Percentiles rank a stretch among this genome's conserved stretches.
Evolutionary conservation across 495 filamentous ascomycete genomes (phyloP).

Genomic region (Aspergillus saccharolyticus): DNA sequence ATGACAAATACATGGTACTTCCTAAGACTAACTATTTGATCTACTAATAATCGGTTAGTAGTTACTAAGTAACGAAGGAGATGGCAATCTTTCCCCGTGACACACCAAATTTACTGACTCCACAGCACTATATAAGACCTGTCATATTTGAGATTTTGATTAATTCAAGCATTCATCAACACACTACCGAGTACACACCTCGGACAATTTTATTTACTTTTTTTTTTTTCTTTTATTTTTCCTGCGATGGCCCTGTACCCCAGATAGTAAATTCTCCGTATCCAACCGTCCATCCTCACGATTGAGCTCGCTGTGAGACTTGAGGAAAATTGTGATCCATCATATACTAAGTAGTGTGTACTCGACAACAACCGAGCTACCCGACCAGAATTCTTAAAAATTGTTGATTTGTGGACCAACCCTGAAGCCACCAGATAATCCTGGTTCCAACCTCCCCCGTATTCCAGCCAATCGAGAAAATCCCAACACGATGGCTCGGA

Average conservation of each 20-base stretch:
- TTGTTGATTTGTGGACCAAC: too few relatives aligned
- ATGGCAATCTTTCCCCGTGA: neutral
- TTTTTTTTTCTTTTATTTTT: neutral
- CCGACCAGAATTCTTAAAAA: neutral
- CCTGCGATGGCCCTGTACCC: neutral
- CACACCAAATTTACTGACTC: too few relatives aligned
- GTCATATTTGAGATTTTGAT: neutral
- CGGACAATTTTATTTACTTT: neutral
- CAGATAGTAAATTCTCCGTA: neutral
- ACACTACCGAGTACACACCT: too few relatives aligned
- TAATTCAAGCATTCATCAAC: neutral
- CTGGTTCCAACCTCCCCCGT: neutral
- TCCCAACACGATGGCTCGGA: neutral
- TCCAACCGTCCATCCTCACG: neutral
- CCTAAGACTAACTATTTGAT: too few relatives aligned
- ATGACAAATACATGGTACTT: neutral
- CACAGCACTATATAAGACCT: too few relatives aligned
- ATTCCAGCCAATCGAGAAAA: neutral
- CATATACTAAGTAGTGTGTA: too few relatives aligned
- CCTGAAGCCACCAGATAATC: too few relatives aligned
- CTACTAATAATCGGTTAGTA: neutral
- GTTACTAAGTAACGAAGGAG: neutral
- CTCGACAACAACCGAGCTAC: neutral
- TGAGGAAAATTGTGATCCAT: too few relatives aligned
- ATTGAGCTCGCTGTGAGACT: too few relatives aligned